Evolutionary conservation across 352 stramenopile species (phyloP), one percentile per base, ranked within the genome.

Genomic region (Phytophthora pistaciae): DNA sequence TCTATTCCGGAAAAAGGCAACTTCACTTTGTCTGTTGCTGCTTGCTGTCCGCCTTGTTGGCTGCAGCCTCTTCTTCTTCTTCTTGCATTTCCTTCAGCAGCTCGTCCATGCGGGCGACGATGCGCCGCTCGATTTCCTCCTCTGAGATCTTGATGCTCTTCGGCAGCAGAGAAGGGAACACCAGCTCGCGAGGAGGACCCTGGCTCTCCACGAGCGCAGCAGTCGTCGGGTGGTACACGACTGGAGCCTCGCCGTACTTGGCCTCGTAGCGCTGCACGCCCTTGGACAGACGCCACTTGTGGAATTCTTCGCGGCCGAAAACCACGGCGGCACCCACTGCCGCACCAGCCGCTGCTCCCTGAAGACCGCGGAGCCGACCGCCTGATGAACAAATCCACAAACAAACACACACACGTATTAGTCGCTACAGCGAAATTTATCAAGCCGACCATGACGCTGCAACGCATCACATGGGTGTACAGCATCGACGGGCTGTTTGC

Each of bases 121-220:
- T 85, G 57, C 90, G 90, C 14, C 79, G 80, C 71, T 96, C 88
- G 36, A 96, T 80, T 67, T 96, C 90, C 11, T 94, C 86, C 0
- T 95, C 86, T 1, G 80, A 78, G 54, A 91, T 80, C 59, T 95
- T 93, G 48, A 87, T 66, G 50, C 82, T 90, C 33, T 80, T 74
- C 1, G 89, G 89, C 57, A 96, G 68, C 46, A 96, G 74, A 23
- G 85, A 93, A 21, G 87, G 89, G 59, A 96, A 89, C 20, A 80
- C 83, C 21, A 94, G 71, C 48, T 79, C 74, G 13, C 76, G 75
- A 21, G 78, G 79, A 25, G 85, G 83, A 10, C 82, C 77, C 60
- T 92, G 87, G 64, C 77, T 87, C 59, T 91, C 83, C 25, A 94
- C 81, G 13, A 93, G 68, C 25, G 74, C 78, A 44, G 84, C 73